Evolutionary conservation across 164 flowering plant genomes (phyloP).

Genomic region (Aristolochia fimbriata): DNA sequence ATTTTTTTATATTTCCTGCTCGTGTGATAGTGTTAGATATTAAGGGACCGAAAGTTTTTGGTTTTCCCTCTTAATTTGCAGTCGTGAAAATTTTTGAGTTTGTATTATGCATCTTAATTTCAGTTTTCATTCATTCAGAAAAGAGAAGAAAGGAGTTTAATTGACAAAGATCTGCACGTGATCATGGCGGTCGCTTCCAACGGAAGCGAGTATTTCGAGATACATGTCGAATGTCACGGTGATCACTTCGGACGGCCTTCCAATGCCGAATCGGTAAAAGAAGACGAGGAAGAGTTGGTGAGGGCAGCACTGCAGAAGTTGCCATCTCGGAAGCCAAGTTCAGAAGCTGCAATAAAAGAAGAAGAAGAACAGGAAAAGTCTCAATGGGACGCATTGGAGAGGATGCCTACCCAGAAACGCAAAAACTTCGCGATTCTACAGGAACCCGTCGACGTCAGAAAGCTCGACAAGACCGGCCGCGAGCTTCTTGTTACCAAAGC

Average conservation of each 20-base stretch:
- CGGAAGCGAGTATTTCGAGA: conserved; percentile 67
- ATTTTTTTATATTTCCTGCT: too few species aligned
- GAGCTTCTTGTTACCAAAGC: conserved; percentile 63
- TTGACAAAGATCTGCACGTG: neutral
- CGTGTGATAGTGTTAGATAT: too few species aligned
- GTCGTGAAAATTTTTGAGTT: too few species aligned
- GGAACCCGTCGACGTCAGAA: conserved; percentile 57
- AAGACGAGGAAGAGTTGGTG: conserved; percentile 61
- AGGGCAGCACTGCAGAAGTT: conserved; percentile 75
- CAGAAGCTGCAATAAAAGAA: conserved; percentile 45
- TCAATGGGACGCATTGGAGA: conserved; percentile 63
- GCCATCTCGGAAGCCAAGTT: conserved; percentile 43
- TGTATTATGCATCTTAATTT: too few species aligned
- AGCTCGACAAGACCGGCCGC: conserved; percentile 40
- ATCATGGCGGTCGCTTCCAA: conserved; percentile 45
- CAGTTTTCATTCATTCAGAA: too few species aligned
- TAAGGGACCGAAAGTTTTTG: too few species aligned
- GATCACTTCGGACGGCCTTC: conserved; percentile 38
- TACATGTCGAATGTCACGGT: conserved; percentile 17
- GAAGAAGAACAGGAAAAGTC: conserved; percentile 71
- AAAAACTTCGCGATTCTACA: conserved; percentile 44
- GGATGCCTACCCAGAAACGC: conserved; percentile 54
- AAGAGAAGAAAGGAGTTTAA: too few species aligned
- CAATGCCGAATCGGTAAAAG: conserved; percentile 42
- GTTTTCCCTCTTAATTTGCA: too few species aligned